Evolutionary conservation across 2,329 filamentous ascomycete genomes (phyloP), one percentile per base, ranked within the genome.

Genomic region (Fusarium proliferatum): DNA sequence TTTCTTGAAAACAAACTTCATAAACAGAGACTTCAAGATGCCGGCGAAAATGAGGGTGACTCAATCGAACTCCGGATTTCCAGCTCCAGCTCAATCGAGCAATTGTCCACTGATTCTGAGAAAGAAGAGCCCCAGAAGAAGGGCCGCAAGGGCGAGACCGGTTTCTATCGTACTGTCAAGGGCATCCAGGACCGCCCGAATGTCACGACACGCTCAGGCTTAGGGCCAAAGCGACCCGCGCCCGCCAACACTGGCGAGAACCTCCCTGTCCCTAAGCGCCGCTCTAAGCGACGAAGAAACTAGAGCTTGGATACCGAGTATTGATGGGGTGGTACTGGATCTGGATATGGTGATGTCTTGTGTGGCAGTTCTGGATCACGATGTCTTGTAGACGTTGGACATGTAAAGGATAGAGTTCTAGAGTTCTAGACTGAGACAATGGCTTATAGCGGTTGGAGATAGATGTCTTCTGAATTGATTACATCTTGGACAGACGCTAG

Each of bases 121-220:
- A 17, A 38, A 38, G 36, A 38, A 19, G 36, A 38, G 36, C 1
- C 36, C 36, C 10, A 17, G 36, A 38, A 38, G 36, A 38, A 39
- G 30, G 10, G 3, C 30, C 30, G 9, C 30, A 30, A 30, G 30
- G 30, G 30, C 30, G 30, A 30, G 30, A 30, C 8, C 30, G 30
- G 9, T 30, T 30, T 30, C 30, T 30, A 11, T 30, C 30, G 30
- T 30, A 11, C 30, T 30, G 30, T 11, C 9, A 30, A 30, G 10
- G 30, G 10, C 30, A 30, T 30, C 30, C 9, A 30, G 30, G 30
- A 12, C 30, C 30, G 30, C 30, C 30, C 30, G 9, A 30, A 30
- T 39, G 6, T 43, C 42, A 2, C 10, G 9, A 43, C 42, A 0
- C 42, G 42, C 0, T 23, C 42, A 6, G 2, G n/a, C 1, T 39